A percentile compares a stretch with the other conserved stretches of the same genome.
These are phyloP conservation scores for Penicillium fimorum DNA, from an alignment of 495 filamentous ascomycete species.

Conservation along the genomic window DNA sequence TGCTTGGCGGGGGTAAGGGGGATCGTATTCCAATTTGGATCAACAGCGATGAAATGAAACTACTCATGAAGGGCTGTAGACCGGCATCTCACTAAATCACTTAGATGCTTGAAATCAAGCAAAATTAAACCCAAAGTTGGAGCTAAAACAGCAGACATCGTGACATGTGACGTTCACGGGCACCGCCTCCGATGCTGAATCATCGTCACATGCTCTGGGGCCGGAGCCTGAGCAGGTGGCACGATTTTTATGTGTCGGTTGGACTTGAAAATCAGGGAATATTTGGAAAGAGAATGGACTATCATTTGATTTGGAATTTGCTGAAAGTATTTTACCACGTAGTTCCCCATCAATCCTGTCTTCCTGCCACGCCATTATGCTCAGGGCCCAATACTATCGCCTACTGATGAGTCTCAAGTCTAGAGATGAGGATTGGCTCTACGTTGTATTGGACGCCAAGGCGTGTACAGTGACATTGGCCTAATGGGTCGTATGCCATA, in stretches of 20 bases:
- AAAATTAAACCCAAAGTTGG: conserved; percentile 6
- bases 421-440: not conserved
- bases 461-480: not conserved
- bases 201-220: conserved; percentile 10
- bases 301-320: not conserved
- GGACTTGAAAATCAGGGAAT: not conserved
- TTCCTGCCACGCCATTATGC: not conserved
- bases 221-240: not conserved
- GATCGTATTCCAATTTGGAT: conserved; percentile 76
- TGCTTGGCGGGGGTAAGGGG: conserved; percentile 48
- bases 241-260: not conserved
- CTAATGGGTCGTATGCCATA: not conserved
- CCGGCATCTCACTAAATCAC: conserved; percentile 18
- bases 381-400: not conserved
- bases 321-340: not conserved
- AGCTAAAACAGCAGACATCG: conserved; percentile 4
- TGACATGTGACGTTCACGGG: conserved; percentile 27
- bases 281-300: not conserved
- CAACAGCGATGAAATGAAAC: conserved; percentile 68
- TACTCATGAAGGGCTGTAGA: conserved; percentile 57
- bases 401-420: not conserved
- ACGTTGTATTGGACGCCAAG: not conserved
- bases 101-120: conserved; percentile 1
- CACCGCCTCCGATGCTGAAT: conserved; percentile 22
- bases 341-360: not conserved